Evolutionary conservation across 768 basidiomycete genomes (phyloP), one percentile per base, ranked within the genome.

Genomic region (Lyophyllum atratum): DNA sequence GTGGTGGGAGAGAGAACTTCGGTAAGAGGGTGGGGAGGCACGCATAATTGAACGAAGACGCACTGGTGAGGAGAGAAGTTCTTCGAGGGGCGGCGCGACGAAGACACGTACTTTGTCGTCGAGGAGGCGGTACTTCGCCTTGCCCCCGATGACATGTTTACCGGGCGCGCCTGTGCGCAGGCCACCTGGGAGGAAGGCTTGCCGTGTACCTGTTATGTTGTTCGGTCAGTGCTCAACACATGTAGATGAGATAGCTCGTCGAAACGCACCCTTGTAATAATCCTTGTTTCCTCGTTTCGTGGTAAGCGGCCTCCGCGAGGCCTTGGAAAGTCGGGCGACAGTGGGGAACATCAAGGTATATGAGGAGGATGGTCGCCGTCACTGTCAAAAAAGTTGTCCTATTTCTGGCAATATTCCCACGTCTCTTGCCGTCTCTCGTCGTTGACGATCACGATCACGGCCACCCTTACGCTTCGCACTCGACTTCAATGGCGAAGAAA

Each of bases 251-350:
- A 37, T 9, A 2, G 15, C 22, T n/a, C 17, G 7, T 33, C 31
- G n/a, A n/a, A 56, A 34, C 73, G n/a, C 7, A 90, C 96, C 96
- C 74, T 98, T 98, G 81, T 97, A 98, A 70, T 81, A 98, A 68
- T 99, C 93, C 67, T 98, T 98, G 76, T 97, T 97, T 15, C 85
- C 96, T 46, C 86, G 76, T 71, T 98, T 98, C 0, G 92, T 79
- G 0, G 89, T 94, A 49, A 98, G 76, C 2, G 94, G 84, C 24
- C 85, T 78, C 54, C 96, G 80, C 0, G 91, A 93, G 21, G 95
- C 95, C 68, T 94, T 95, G 29, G 90, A 91, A 2, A 87, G 76
- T 54, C 84, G 76, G n/a, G 75, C 77, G 15, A 82, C 69, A 21
- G 92, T 89, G 4, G 90, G 82, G 65, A 85, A 80, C 91, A 93